Evolutionary conservation across 305 asterid species (phyloP).

Genomic region (Fraxinus ornus): DNA sequence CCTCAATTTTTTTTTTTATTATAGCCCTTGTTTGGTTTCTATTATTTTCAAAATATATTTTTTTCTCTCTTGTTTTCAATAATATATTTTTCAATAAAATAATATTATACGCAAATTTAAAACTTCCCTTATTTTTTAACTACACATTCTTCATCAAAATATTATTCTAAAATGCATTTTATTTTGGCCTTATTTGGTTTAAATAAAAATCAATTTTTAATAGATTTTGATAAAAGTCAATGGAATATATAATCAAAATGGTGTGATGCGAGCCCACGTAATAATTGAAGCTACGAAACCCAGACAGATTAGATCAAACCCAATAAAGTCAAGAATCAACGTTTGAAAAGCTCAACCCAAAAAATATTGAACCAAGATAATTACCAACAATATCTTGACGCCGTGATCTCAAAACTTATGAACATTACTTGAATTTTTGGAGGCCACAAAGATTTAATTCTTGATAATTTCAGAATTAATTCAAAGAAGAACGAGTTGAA

Average conservation of each 20-base stretch:
- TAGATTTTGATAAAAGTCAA: too few relatives aligned
- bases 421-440: too few relatives aligned
- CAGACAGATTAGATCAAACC: background rate
- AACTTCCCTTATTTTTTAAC: background rate
- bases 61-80: background rate
- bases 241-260: too few relatives aligned
- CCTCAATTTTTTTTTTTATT: background rate
- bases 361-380: background rate
- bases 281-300: background rate
- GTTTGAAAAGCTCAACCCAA: background rate
- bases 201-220: too few relatives aligned
- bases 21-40: background rate
- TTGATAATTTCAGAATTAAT: too few relatives aligned
- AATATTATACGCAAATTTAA: background rate
- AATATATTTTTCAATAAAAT: too few relatives aligned
- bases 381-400: background rate
- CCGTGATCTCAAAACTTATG: background rate
- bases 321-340: background rate
- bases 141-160: background rate
- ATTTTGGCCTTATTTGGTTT: background rate
- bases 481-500: too few relatives aligned
- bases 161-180: background rate
- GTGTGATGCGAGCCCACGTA: background rate
- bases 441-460: too few relatives aligned
- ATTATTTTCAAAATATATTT: too few relatives aligned